phyloP scores from a whole-genome alignment of 2,329 filamentous ascomycete genomes.

The Pseudocercospora fijiensis region DNA sequence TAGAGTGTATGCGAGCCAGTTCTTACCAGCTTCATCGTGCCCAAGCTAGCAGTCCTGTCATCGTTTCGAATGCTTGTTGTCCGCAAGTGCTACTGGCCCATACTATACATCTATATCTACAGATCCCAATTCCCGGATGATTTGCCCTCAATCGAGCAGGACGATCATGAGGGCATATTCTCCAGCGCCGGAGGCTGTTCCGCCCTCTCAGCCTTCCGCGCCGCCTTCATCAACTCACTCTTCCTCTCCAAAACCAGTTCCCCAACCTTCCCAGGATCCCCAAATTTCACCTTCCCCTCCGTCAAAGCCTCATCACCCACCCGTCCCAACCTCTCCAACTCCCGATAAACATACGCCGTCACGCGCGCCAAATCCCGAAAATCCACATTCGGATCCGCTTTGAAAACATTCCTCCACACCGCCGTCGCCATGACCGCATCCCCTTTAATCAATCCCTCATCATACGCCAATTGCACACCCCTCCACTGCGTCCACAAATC shows the following conservation, averaged over 20 bases:
- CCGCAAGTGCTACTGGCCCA: neutral
- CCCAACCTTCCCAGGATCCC: conserved; percentile 43
- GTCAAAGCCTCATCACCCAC: conserved; percentile 55
- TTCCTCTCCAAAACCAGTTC: conserved; percentile 31
- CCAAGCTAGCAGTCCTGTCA: neutral
- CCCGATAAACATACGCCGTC: conserved; percentile 62
- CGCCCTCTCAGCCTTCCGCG: conserved; percentile 10
- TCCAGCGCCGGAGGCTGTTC: conserved; percentile 11
- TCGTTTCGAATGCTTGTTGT: neutral
- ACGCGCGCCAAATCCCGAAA: conserved; percentile 60
- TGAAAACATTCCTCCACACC: conserved; percentile 91
- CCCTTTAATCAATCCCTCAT: conserved; percentile 74
- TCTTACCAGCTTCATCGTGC: neutral
- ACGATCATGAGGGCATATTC: neutral
- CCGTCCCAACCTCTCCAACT: conserved; percentile 55
- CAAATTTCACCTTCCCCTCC: conserved; percentile 52
- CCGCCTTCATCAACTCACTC: conserved; percentile 21
- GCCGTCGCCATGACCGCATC: conserved; percentile 77
- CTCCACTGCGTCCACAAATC: conserved; percentile 94
- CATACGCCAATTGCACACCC: conserved; percentile 78
- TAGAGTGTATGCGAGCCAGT: neutral
- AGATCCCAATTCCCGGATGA: too few relatives aligned
- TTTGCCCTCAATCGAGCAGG: neutral
- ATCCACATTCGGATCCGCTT: conserved; percentile 65
- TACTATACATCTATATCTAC: neutral